Evolutionary conservation across 1,284 basidiomycete species (phyloP).

Genomic region (Naganishia cerealis): DNA sequence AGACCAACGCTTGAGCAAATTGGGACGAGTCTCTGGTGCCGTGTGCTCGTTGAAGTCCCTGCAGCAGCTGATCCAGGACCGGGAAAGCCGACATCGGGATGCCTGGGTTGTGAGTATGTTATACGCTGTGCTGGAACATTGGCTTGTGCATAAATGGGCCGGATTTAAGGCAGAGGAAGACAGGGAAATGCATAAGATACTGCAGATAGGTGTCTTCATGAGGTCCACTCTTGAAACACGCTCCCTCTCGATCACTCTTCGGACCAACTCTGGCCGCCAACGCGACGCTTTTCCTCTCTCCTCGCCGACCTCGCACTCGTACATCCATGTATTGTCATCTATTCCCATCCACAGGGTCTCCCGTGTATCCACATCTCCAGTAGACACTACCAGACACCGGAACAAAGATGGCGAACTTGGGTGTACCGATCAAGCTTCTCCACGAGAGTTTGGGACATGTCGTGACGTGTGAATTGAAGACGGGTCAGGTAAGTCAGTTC

Average conservation of each 20-base stretch:
- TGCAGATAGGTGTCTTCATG: not conserved
- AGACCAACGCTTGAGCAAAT: conserved; percentile 25
- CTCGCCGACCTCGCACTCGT: not conserved
- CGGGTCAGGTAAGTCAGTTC: conserved; percentile 61
- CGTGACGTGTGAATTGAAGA: conserved; percentile 96
- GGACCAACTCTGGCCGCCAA: conserved; percentile 5
- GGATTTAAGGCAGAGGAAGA: not conserved
- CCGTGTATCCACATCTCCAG: not conserved
- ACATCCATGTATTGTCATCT: conserved; percentile 1
- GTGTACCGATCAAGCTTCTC: conserved; percentile 86
- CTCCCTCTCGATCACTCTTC: not conserved
- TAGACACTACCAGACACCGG: too few relatives aligned
- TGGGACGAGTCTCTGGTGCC: not conserved
- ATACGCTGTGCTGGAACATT: not conserved
- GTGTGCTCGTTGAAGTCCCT: conserved; percentile 1
- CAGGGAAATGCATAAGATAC: not conserved
- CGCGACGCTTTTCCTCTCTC: not conserved
- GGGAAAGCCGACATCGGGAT: conserved; percentile 10
- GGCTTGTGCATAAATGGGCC: not conserved
- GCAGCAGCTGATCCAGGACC: not conserved
- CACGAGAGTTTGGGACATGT: conserved; percentile 94
- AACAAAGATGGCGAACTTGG: conserved; percentile 61
- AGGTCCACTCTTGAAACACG: not conserved
- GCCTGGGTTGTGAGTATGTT: not conserved
- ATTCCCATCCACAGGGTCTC: not conserved